These are phyloP conservation scores for Rhododendron vialii DNA, from an alignment of 148 eudicot genomes.

Conservation along the genomic window DNA sequence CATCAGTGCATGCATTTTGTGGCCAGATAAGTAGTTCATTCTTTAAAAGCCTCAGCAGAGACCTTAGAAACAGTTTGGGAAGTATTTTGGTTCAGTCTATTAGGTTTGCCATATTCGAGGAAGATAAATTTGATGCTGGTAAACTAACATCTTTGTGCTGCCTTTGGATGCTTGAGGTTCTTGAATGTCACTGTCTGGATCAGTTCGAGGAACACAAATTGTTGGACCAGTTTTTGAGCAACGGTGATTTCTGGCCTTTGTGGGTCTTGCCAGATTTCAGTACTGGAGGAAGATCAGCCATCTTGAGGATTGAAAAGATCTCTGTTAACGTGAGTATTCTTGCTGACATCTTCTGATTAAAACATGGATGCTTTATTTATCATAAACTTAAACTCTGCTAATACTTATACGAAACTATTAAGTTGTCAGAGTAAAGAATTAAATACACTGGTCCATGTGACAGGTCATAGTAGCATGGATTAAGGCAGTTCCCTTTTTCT, in stretches of 20 bases:
- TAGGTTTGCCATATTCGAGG: conserved; percentile 48
- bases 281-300: conserved; percentile 27
- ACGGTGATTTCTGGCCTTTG: conserved; percentile 59
- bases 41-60: conserved; percentile 34
- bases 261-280: conserved; percentile 49
- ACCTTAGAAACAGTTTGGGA: conserved; percentile 32
- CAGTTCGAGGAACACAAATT: conserved; percentile 67
- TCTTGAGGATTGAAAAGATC: conserved; percentile 28
- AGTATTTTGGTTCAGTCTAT: conserved; percentile 48
- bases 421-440: not conserved
- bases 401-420: not conserved
- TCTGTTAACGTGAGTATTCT: conserved; percentile 45
- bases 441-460: not conserved
- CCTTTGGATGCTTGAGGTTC: conserved; percentile 62
- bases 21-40: conserved; percentile 39
- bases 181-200: conserved; percentile 45
- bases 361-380: not conserved
- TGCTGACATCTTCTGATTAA: conserved; percentile 5
- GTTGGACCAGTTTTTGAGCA: conserved; percentile 56
- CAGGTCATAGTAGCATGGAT: not conserved
- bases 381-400: not conserved
- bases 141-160: conserved; percentile 47
- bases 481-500: not conserved
- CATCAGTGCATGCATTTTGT: conserved; percentile 46
- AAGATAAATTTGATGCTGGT: conserved; percentile 37